Conservation (phyloP, 2,329 filamentous ascomycete species). For the Blastomyces silverae region DNA sequence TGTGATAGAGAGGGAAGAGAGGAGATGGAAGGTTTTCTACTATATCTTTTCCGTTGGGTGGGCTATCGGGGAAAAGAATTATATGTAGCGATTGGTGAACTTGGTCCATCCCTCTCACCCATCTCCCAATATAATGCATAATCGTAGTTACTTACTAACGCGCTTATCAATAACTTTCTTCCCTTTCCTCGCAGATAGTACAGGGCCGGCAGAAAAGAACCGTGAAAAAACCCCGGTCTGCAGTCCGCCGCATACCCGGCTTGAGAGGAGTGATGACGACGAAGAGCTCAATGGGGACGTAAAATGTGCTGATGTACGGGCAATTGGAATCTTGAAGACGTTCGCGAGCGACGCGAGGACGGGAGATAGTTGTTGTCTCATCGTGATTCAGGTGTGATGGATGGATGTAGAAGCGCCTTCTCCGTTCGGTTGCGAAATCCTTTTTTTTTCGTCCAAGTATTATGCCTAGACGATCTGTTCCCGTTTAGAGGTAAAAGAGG, state of each 20-base stretch:
- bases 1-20: neutral
- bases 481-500: neutral
- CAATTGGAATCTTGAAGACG: constrained; percentile 40
- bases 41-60: neutral
- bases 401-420: neutral
- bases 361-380: constrained; percentile 31
- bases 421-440: neutral
- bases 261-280: constrained; percentile 16
- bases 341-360: constrained; percentile 41
- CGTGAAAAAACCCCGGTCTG: constrained; percentile 22
- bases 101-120: neutral
- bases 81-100: neutral
- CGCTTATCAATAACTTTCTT: constrained; percentile 33
- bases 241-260: constrained; percentile 21
- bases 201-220: constrained; percentile 38
- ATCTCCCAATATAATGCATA: neutral
- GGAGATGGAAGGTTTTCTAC: neutral
- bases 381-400: constrained; percentile 6
- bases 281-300: constrained; percentile 14
- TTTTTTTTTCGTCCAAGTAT: neutral
- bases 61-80: neutral
- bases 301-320: constrained; percentile 27
- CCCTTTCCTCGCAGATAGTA: constrained; percentile 37
- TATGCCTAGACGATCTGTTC: neutral
- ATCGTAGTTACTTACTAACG: constrained; percentile 38